Base-by-base conservation (phyloP, 2,329 filamentous ascomycete genomes). In the Apiospora marii region DNA sequence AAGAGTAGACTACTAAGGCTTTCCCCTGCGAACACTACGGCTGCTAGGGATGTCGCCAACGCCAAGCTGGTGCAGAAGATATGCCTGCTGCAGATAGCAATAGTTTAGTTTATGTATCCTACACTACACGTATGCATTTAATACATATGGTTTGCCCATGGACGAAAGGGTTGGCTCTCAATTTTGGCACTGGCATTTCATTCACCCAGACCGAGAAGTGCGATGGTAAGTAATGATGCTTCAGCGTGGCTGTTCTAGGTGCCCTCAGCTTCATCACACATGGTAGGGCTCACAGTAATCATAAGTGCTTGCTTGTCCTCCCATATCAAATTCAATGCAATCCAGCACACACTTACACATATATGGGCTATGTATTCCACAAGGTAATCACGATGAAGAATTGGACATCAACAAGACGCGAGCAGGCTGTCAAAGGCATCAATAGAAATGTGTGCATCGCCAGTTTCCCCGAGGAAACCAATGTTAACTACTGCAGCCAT, bases 401-500 rank as follows among this genome's bases (percentile, higher is more conserved):
- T 34, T 1, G 30, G 53, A 16, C 22, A 34, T 41, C 34, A 64
- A n/a, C 3, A n/a, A n/a, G 30, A 64, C 1, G 30, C 6, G 8
- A 30, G 4, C 10, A n/a, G 10, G 34, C 22, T 13, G 7, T 2
- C 2, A n/a, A 64, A 64, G 13, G 58, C 34, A 41, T n/a, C 5
- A 7, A 41, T n/a, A 64, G 34, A 12, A 12, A 41, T 64, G 58
- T 64, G 58, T 64, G 34, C 58, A 37, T 64, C 30, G 22, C 34
- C 34, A 37, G 22, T 64, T 64, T 41, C 58, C 58, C 30, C 58
- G 58, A 41, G 58, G 58, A 64, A 64, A 22, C 30, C 34, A 64
- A 64, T 64, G 58, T 64, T 41, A 49, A 22, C 19, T 64, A 12
- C 34, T 34, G 22, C 24, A 22, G 58, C 58, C 58, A 64, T 41